phyloP scores from a whole-genome alignment of 2,329 filamentous ascomycete genomes.

The Fusarium chlamydosporum region DNA sequence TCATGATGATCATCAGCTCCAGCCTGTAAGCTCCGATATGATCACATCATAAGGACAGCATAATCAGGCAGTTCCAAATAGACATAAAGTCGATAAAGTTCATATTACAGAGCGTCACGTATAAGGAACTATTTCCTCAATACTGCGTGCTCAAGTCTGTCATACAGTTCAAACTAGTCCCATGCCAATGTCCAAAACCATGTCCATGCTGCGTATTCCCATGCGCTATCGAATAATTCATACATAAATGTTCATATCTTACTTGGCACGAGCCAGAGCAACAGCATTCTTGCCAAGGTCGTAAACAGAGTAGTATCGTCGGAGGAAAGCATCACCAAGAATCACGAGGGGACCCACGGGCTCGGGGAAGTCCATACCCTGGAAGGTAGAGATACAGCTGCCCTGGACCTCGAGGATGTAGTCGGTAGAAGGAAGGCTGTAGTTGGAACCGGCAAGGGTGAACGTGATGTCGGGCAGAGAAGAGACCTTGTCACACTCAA shows the following conservation, averaged over 20 bases:
- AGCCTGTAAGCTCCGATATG: not conserved
- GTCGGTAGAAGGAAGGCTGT: constrained; percentile 88
- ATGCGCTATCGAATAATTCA: constrained; percentile 43
- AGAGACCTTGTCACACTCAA: constrained; percentile 89
- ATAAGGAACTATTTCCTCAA: constrained; percentile 28
- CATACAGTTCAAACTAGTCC: constrained; percentile 41
- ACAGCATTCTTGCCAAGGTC: constrained; percentile 91
- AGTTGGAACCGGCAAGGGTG: constrained; percentile 90
- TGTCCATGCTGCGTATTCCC: constrained; percentile 38
- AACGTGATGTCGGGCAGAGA: constrained; percentile 92
- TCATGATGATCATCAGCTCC: constrained; percentile 16
- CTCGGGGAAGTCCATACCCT: constrained; percentile 93
- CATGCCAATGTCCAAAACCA: constrained; percentile 38
- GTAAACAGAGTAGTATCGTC: constrained; percentile 96
- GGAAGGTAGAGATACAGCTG: constrained; percentile 96
- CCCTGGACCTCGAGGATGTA: constrained; percentile 97
- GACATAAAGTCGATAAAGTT: constrained; percentile 30
- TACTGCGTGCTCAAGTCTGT: constrained; percentile 21
- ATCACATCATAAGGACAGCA: constrained; percentile 15
- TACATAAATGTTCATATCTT: constrained; percentile 44
- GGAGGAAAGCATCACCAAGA: constrained; percentile 87
- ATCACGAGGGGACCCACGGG: constrained; percentile 94
- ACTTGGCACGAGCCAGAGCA: constrained; percentile 87
- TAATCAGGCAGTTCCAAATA: constrained; percentile 8
- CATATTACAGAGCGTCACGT: constrained; percentile 47